phyloP scores from a whole-genome alignment of 176 grass and related monocot species.

The Bothriochloa decipiens region DNA sequence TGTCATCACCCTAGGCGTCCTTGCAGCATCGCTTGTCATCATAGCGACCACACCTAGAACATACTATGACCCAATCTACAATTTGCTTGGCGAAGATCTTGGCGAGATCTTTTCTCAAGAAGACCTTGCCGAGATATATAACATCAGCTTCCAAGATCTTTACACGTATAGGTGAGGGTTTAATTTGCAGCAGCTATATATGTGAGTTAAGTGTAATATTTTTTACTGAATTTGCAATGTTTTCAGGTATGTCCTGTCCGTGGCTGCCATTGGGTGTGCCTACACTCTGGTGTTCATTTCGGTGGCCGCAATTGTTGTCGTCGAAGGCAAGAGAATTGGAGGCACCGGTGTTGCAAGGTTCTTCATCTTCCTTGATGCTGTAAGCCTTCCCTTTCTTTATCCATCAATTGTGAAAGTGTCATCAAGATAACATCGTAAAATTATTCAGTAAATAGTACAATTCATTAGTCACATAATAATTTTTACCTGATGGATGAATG shows the following conservation, averaged over 20 bases:
- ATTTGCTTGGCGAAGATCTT: neutral
- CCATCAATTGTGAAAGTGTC: neutral
- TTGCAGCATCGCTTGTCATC: neutral
- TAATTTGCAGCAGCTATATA: neutral
- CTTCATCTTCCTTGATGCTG: neutral
- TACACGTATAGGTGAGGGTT: neutral
- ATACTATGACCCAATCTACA: neutral
- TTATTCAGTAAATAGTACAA: neutral
- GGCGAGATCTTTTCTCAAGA: too few species aligned
- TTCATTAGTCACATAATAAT: neutral
- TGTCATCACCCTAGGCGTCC: neutral
- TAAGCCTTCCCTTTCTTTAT: neutral
- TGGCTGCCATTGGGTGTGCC: neutral
- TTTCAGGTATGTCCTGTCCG: neutral
- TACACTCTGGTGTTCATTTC: neutral
- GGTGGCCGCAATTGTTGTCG: neutral
- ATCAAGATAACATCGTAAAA: neutral
- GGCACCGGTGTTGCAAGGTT: neutral
- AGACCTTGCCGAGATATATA: too few species aligned
- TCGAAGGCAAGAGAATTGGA: neutral
- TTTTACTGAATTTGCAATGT: neutral
- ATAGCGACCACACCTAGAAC: neutral
- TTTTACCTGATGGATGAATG: neutral
- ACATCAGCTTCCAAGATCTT: neutral
- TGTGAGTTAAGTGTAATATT: too few species aligned